Percentiles rank a stretch among this genome's conserved stretches.
Evolutionary conservation across 73 alveolate genomes (phyloP).

Genomic region (Tetrahymena thermophila): DNA sequence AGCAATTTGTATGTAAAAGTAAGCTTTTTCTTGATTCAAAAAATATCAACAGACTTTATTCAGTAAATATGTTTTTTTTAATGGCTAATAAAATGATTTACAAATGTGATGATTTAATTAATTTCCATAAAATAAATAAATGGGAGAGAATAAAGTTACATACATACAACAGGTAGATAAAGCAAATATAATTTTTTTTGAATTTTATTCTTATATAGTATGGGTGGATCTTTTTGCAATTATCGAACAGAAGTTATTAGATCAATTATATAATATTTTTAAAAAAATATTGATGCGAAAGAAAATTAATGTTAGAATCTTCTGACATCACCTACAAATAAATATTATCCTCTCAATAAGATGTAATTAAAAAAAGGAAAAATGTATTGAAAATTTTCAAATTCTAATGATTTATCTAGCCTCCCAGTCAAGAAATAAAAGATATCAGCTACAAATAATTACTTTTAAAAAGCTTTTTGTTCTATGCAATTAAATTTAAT

Average conservation of each 20-base stretch:
- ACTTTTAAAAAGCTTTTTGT: background rate
- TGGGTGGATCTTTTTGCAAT: background rate
- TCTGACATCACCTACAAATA: background rate
- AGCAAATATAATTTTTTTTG: too few species aligned
- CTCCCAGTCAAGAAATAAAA: background rate
- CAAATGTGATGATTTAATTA: too few species aligned
- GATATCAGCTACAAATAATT: too few species aligned
- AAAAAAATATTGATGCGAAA: background rate
- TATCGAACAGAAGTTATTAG: background rate
- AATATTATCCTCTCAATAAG: background rate
- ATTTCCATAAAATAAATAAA: too few species aligned
- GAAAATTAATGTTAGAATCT: background rate
- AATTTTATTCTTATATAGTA: too few species aligned
- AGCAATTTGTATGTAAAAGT: background rate
- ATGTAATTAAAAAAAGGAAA: background rate
- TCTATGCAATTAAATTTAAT: background rate
- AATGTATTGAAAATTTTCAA: background rate
- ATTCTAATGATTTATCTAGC: background rate
- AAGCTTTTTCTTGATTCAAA: background rate
- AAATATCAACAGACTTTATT: background rate
- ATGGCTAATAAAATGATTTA: background rate
- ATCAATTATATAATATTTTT: background rate
- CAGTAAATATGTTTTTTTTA: background rate
- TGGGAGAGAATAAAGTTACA: too few species aligned
- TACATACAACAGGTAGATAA: too few species aligned